Conservation (phyloP, 202 grass and related monocot species). For the Schoenoplectus tabernaemontani region DNA sequence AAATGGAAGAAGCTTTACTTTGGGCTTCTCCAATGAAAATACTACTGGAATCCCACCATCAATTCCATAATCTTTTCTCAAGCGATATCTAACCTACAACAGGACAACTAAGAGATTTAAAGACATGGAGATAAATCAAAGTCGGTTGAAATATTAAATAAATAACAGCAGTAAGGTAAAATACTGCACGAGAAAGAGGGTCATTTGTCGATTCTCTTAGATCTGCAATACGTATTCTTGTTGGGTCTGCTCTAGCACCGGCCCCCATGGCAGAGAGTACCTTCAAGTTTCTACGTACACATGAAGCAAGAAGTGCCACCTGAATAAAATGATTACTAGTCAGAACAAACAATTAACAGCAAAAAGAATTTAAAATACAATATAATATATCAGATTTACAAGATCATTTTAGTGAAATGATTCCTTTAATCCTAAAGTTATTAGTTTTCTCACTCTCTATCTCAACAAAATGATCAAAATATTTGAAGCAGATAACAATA, state of each 20-base stretch:
- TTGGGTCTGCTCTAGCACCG: slow-evolving; percentile 87
- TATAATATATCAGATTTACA: not conserved
- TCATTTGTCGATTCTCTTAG: slow-evolving; percentile 88
- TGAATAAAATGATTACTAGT: slow-evolving; percentile 22
- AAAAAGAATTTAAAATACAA: not conserved
- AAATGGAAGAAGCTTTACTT: slow-evolving; percentile 94
- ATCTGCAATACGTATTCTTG: slow-evolving; percentile 89
- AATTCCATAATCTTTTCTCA: slow-evolving; percentile 86
- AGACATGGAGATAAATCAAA: not conserved
- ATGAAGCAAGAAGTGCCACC: slow-evolving; percentile 82
- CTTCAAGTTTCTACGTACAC: slow-evolving; percentile 59
- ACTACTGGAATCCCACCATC: slow-evolving; percentile 84
- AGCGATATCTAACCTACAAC: slow-evolving; percentile 63
- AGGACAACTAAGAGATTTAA: not conserved
- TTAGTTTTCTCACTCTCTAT: not conserved
- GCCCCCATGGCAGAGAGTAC: slow-evolving; percentile 95
- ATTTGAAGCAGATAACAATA: not conserved
- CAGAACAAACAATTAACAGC: not conserved
- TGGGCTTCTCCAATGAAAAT: slow-evolving; percentile 89
- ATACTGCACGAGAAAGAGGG: slow-evolving; percentile 72
- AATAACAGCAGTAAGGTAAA: slow-evolving; percentile 9
- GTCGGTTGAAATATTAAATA: not conserved
- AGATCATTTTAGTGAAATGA: not conserved
- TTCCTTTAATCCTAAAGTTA: not conserved
- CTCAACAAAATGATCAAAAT: not conserved